These are phyloP conservation scores for Xylaria polymorpha DNA, from an alignment of 2,329 filamentous ascomycete genomes.

Conservation along the genomic window DNA sequence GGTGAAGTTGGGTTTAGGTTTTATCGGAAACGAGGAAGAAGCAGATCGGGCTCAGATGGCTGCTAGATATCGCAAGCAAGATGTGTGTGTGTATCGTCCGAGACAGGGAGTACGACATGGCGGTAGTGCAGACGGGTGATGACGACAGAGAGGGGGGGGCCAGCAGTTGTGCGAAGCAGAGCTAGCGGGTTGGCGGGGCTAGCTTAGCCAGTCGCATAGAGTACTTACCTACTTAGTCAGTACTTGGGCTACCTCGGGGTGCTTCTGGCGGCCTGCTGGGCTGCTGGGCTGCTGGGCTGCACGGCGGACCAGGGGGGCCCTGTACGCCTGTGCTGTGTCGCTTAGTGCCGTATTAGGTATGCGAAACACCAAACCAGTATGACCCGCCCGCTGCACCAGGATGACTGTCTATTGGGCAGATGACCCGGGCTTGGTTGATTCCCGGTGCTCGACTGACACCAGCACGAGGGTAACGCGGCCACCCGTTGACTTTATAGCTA, in stretches of 20 bases:
- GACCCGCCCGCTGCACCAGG: constrained; percentile 9
- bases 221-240: neutral
- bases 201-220: neutral
- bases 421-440: constrained; percentile 18
- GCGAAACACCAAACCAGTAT: constrained; percentile 22
- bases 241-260: constrained; percentile 11
- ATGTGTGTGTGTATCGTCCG: neutral
- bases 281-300: neutral
- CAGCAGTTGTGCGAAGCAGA: neutral
- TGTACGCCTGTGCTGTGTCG: constrained; percentile 1
- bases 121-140: constrained; percentile 19
- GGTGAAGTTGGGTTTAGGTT: neutral
- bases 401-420: constrained; percentile 30
- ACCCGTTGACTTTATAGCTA: too few species aligned
- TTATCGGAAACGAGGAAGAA: neutral
- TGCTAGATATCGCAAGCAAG: constrained; percentile 10
- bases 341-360: constrained; percentile 2
- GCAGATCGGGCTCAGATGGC: constrained; percentile 2
- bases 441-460: constrained; percentile 22
- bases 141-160: constrained; percentile 34
- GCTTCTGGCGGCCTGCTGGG: constrained; percentile 1
- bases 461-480: constrained; percentile 17
- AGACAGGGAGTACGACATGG: constrained; percentile 6
- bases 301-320: neutral
- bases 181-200: neutral